phyloP scores from a whole-genome alignment of 2,329 filamentous ascomycete genomes.

The Aspergillus unguis region DNA sequence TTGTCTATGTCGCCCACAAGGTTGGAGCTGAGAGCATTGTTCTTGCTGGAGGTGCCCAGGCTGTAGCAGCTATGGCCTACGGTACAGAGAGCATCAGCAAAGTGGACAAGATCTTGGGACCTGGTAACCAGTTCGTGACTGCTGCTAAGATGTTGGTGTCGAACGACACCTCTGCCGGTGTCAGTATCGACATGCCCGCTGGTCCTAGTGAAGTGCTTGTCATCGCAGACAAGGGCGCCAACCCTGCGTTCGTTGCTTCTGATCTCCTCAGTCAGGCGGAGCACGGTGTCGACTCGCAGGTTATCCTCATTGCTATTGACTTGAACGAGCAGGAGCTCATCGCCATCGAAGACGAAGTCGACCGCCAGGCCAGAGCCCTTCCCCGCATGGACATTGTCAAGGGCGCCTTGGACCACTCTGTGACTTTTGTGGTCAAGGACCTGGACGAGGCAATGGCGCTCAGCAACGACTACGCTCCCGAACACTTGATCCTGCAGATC shows the following conservation, averaged over 20 bases:
- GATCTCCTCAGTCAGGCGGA: conserved; percentile 94
- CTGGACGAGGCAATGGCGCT: conserved; percentile 71
- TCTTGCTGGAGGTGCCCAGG: conserved; percentile 90
- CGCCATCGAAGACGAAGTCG: conserved; percentile 88
- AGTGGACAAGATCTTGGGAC: conserved; percentile 97
- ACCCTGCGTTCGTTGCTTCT: conserved; percentile 91
- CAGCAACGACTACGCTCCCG: conserved; percentile 92
- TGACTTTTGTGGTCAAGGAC: conserved; percentile 73
- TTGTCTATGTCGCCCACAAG: conserved; percentile 96
- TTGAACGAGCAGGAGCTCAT: conserved; percentile 68
- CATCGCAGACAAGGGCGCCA: conserved; percentile 80
- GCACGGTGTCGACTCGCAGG: conserved; percentile 94
- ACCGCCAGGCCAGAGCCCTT: conserved; percentile 79
- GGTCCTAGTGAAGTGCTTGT: conserved; percentile 97
- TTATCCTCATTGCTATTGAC: conserved; percentile 82
- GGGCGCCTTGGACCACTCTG: conserved; percentile 84
- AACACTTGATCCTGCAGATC: conserved; percentile 92
- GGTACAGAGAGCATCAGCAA: conserved; percentile 92
- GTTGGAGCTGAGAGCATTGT: conserved; percentile 95
- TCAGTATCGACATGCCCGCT: conserved; percentile 97
- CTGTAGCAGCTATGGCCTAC: conserved; percentile 94
- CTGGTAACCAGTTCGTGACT: conserved; percentile 97
- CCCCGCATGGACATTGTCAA: conserved; percentile 91
- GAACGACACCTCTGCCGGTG: conserved; percentile 93
- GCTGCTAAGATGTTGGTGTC: conserved; percentile 97